Evolutionary conservation across 129 eudicot species (phyloP).

Genomic region (Escallonia herrerae): DNA sequence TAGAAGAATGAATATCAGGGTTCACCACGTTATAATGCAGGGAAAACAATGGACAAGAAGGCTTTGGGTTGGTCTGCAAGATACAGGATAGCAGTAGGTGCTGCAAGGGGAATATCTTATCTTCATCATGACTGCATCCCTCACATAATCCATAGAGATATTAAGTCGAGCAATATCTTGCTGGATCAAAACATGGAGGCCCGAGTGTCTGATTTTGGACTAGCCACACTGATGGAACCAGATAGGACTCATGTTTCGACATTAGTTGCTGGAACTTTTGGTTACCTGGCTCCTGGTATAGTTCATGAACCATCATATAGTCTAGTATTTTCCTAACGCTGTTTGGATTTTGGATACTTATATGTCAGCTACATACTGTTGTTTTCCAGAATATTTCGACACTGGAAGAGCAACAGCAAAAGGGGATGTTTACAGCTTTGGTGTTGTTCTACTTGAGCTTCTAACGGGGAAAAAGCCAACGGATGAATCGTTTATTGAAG

Average conservation of each 20-base stretch:
- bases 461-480: constrained; percentile 84
- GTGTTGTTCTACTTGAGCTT: constrained; percentile 82
- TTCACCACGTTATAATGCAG: constrained; percentile 26
- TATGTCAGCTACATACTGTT: background rate
- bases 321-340: background rate
- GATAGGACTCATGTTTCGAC: constrained; percentile 88
- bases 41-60: constrained; percentile 39
- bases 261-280: constrained; percentile 90
- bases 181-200: constrained; percentile 87
- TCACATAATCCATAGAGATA: constrained; percentile 89
- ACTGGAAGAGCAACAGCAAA: constrained; percentile 90
- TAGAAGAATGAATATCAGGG: too few species aligned
- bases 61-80: constrained; percentile 76
- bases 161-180: constrained; percentile 86
- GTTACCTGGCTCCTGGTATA: constrained; percentile 93
- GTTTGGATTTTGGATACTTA: background rate
- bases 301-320: constrained; percentile 2
- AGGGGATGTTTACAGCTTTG: constrained; percentile 93
- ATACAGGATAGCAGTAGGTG: constrained; percentile 89
- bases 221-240: constrained; percentile 89
- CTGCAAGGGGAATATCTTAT: constrained; percentile 91
- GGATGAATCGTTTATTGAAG: constrained; percentile 81
- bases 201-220: constrained; percentile 80
- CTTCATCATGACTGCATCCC: constrained; percentile 97
- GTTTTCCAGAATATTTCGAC: constrained; percentile 75